Percentiles rank a stretch among this genome's conserved stretches.
These are phyloP conservation scores for Pichia sp. DNA, from an alignment of 1,139 yeast species.

Conservation along the genomic window DNA sequence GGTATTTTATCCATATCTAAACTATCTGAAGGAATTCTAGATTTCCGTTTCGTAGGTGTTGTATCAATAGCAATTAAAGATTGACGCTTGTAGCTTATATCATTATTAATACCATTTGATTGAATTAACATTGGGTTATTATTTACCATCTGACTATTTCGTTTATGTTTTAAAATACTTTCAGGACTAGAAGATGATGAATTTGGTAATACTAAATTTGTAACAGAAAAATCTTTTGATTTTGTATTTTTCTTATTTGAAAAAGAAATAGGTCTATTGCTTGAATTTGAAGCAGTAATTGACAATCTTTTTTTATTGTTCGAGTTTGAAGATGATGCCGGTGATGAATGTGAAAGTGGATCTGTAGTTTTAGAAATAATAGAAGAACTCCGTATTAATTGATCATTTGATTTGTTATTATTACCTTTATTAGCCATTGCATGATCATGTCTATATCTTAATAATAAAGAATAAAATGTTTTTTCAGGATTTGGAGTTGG, in stretches of 20 bases:
- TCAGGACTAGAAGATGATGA: slow-evolving; percentile 9
- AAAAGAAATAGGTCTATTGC: slow-evolving; percentile 52
- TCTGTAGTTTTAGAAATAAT: slow-evolving; percentile 25
- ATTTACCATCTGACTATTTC: slow-evolving; percentile 4
- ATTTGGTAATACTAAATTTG: slow-evolving; percentile 6
- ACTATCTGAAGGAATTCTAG: slow-evolving; percentile 6
- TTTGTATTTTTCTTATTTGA: slow-evolving; percentile 30
- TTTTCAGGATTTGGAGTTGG: slow-evolving; percentile 73
- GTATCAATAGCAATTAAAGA: slow-evolving; percentile 5
- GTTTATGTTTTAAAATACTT: slow-evolving; percentile 1
- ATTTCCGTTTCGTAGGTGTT: slow-evolving; percentile 14
- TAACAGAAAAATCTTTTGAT: slow-evolving; percentile 13
- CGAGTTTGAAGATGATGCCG: slow-evolving; percentile 13
- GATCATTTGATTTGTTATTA: slow-evolving; percentile 8
- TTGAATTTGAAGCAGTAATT: slow-evolving; percentile 49
- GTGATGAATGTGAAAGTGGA: slow-evolving; percentile 9
- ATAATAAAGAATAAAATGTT: slow-evolving; percentile 76
- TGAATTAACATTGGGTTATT: not conserved
- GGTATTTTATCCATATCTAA: slow-evolving; percentile 7
- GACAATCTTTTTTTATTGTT: slow-evolving; percentile 40
- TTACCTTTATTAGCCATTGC: slow-evolving; percentile 13
- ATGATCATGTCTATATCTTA: slow-evolving; percentile 82
- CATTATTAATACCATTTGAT: not conserved
- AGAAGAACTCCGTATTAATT: slow-evolving; percentile 28
- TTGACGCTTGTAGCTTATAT: slow-evolving; percentile 1